phyloP scores from a whole-genome alignment of 352 stramenopile genomes.

The Halophytophthora batemanensis region DNA sequence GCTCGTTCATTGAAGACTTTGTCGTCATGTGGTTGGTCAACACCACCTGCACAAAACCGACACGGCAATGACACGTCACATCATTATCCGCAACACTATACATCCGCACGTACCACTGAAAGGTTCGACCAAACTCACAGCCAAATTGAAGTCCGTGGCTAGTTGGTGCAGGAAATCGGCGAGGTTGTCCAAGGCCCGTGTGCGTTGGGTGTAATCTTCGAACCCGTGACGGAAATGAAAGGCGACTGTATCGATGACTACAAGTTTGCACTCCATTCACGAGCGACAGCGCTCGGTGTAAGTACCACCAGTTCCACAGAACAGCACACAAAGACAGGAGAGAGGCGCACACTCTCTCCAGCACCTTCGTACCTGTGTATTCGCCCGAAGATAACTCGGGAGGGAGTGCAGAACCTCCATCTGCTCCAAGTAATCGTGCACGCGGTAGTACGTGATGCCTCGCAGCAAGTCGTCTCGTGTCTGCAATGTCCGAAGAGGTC shows the following conservation, averaged over 20 bases:
- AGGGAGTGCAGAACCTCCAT: slow-evolving; percentile 84
- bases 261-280: slow-evolving; percentile 60
- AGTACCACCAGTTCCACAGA: not conserved
- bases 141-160: slow-evolving; percentile 48
- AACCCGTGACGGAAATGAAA: slow-evolving; percentile 93
- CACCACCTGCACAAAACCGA: slow-evolving; percentile 37
- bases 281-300: not conserved
- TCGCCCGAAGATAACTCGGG: slow-evolving; percentile 40
- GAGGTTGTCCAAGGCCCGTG: slow-evolving; percentile 67
- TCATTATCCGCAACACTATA: not conserved
- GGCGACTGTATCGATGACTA: slow-evolving; percentile 92
- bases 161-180: slow-evolving; percentile 67
- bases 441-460: slow-evolving; percentile 71
- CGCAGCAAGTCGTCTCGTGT: slow-evolving; percentile 78
- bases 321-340: not conserved
- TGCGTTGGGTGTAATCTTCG: slow-evolving; percentile 65
- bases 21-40: slow-evolving; percentile 77
- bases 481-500: slow-evolving; percentile 21
- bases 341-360: not conserved
- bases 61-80: not conserved
- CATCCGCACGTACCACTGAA: too few relatives aligned
- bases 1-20: slow-evolving; percentile 23
- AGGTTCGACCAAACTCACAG: slow-evolving; percentile 21
- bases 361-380: slow-evolving; percentile 25
- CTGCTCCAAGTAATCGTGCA: slow-evolving; percentile 89